phyloP scores from a whole-genome alignment of 306 rosid species.

The Hippophae gyantsensis region DNA sequence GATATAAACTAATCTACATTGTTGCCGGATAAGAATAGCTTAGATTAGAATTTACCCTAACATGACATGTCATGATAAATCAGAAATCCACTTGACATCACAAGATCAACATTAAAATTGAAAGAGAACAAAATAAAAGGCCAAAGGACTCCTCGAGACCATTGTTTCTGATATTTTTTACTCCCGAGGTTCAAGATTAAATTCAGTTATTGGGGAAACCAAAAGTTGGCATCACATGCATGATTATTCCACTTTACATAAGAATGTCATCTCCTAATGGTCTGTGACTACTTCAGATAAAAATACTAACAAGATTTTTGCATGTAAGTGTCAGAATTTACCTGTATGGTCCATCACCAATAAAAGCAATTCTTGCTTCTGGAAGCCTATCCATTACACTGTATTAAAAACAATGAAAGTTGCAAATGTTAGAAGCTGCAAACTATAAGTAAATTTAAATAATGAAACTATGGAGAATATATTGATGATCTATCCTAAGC shows the following conservation, averaged over 20 bases:
- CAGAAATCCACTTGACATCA: background rate
- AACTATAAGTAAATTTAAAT: background rate
- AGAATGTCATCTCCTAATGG: too few species aligned
- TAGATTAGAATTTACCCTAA: background rate
- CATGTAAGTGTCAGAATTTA: slow-evolving; percentile 15
- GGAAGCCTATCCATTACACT: slow-evolving; percentile 92
- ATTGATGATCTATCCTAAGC: background rate
- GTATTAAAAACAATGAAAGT: slow-evolving; percentile 9
- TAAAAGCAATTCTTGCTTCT: slow-evolving; percentile 71
- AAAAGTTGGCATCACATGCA: too few species aligned
- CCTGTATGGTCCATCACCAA: slow-evolving; percentile 99
- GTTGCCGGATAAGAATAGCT: too few species aligned
- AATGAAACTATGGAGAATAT: background rate
- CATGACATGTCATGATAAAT: background rate
- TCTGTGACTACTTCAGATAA: too few species aligned
- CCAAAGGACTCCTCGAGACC: background rate
- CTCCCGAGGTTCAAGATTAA: background rate
- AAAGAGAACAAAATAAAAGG: too few species aligned
- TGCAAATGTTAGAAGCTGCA: slow-evolving; percentile 25
- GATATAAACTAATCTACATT: background rate
- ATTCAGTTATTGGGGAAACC: too few species aligned
- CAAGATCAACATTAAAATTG: background rate
- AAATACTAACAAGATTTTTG: background rate
- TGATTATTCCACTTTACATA: too few species aligned
- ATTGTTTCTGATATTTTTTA: background rate